Base-by-base conservation (phyloP, 768 basidiomycete species). In the Pulveroboletus sp. region DNA sequence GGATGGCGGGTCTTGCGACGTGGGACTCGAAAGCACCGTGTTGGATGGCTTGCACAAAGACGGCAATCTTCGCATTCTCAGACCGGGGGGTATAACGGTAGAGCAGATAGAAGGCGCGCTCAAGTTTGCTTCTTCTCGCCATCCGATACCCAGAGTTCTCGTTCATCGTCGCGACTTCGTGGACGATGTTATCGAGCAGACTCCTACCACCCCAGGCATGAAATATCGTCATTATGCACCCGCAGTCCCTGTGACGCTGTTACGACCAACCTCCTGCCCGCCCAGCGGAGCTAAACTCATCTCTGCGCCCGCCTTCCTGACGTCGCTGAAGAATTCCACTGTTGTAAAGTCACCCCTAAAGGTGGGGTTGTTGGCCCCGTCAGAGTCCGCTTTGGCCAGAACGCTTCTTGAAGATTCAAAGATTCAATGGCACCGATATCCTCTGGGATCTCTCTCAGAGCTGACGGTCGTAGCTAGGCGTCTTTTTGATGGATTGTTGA, bases 161-260 rank as follows among this genome's bases (percentile, higher is more conserved):
- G 89, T 93, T 12, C 86, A 92, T 63, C 75, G 78, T 45, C 80
- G 89, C 12, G 90, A 95, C 65, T 94, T 84, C 61, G 58, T 70
- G 27, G 88, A 89, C 60, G 73, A 79, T 32, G 68, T 67, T n/a
- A 73, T 88, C 49, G 89, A 92, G 64, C 73, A 75, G 32, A 79
- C 83, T 0, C 96, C 96, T 9, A 93, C 92, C 8, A 98, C 96
- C 0, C 96, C 96, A 2, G 96, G 96, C 27, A 96, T 97, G 94
- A 99, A 99, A 71, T 99, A 99, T 67, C 81, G 86, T 43, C 96
- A 99, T 70, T 99, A 99, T 66, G 88, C 94, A 20, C 96, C 96
- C 2, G 73, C 85, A 1, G 84, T 93, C 5, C 92, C 93, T 2
- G 89, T 97, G 26, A 80, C 79, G 19, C 78, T 98, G 6, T 71